phyloP scores from a whole-genome alignment of 495 filamentous ascomycete species.

The Neurospora africana region DNA sequence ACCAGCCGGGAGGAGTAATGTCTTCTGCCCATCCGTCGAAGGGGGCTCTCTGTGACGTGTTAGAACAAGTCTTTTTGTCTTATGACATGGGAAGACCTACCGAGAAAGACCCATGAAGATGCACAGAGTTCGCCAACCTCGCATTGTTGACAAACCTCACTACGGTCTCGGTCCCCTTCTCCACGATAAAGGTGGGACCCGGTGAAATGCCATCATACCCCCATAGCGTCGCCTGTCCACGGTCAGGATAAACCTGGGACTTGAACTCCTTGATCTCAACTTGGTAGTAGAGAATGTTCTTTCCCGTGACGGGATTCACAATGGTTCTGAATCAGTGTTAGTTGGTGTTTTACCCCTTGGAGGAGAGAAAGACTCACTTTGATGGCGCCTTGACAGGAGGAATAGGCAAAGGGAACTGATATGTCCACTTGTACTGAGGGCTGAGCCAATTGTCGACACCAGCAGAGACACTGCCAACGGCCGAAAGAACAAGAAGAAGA shows the following conservation, averaged over 20 bases:
- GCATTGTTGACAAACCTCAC: slow-evolving; percentile 44
- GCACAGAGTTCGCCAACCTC: slow-evolving; percentile 29
- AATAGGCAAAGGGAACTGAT: slow-evolving; percentile 36
- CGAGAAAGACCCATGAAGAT: slow-evolving; percentile 44
- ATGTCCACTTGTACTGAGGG: slow-evolving; percentile 32
- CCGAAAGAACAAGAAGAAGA: not conserved
- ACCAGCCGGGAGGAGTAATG: slow-evolving; percentile 35
- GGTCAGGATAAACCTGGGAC: slow-evolving; percentile 36
- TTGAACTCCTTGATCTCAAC: slow-evolving; percentile 36
- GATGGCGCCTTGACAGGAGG: slow-evolving; percentile 34
- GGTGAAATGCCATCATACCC: slow-evolving; percentile 46
- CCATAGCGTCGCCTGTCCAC: slow-evolving; percentile 33
- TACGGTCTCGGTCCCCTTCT: slow-evolving; percentile 37
- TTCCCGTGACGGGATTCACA: slow-evolving; percentile 20
- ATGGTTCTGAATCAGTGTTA: slow-evolving; percentile 9
- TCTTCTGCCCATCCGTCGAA: slow-evolving; percentile 50
- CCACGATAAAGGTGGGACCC: slow-evolving; percentile 38
- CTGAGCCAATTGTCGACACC: slow-evolving; percentile 13
- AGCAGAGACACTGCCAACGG: not conserved
- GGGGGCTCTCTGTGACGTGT: slow-evolving; percentile 6
- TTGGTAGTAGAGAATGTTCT: slow-evolving; percentile 32
- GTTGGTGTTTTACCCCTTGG: not conserved
- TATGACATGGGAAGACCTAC: not conserved
- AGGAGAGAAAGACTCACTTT: slow-evolving; percentile 16
- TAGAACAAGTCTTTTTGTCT: not conserved